Base-by-base conservation (phyloP, 768 basidiomycete genomes). In the Kwoniella sp. region DNA sequence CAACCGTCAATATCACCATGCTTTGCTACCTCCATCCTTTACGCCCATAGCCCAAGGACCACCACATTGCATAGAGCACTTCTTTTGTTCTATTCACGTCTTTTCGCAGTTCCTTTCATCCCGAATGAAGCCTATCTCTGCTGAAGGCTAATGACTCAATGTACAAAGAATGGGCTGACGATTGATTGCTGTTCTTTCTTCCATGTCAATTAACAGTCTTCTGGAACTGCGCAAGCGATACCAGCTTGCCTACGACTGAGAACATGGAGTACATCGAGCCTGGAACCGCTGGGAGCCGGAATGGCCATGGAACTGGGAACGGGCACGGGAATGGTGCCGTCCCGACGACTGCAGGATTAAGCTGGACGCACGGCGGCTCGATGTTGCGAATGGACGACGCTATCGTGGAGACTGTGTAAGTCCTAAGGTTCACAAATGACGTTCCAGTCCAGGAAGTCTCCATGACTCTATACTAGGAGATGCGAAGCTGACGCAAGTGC, bases 321-420 rank as follows among this genome's bases (percentile, higher is more conserved):
- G 34, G 34, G 34, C 5, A 13, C 34, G 34, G 41, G 41, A 45
- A 7, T 45, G 55, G n/a, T n/a, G n/a, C n/a, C n/a, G n/a, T 45
- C 17, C 62, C 45, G 26, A 15, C 55, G 8, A 50, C 62, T 8
- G 55, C 55, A 2, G 55, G 70, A 1, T n/a, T 73, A 45, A 47
- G 38, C 5, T 75, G 72, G 72, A 22, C 38, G 17, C 67, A 67
- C 67, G 70, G 70, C 2, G 61, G 48, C 17, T 69, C 72, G 5
- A 54, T 73, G 26, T 63, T 78, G 28, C 61, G 72, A 26, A 72
- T 78, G 70, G 73, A 76, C 30, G 73, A 76, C 68, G 77, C 73
- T 4, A 64, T 78, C 1, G 75, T 76, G 1, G 77, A 78, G 67
- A 76, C 77, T 30, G 73, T 76, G 77, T 78, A 57, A 67, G 77